Evolutionary conservation across 768 basidiomycete species (phyloP).

Genomic region (Rhodocollybia butyracea): DNA sequence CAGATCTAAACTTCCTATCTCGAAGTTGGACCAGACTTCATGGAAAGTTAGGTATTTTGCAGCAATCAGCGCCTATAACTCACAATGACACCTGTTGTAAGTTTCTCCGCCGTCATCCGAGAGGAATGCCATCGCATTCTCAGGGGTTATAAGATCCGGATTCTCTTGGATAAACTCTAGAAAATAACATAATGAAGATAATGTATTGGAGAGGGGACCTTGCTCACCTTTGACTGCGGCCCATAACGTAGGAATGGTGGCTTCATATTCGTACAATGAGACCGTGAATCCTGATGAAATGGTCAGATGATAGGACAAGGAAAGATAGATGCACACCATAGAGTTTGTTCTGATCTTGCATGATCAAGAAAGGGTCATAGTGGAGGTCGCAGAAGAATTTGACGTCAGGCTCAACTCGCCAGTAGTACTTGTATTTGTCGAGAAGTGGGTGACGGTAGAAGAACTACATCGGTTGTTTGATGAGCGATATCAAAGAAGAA

Average conservation of each 20-base stretch:
- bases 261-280: slow-evolving; percentile 76
- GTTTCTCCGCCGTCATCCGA: slow-evolving; percentile 72
- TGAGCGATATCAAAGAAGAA: background rate
- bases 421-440: slow-evolving; percentile 82
- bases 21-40: slow-evolving; percentile 91
- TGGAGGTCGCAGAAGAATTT: slow-evolving; percentile 86
- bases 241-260: slow-evolving; percentile 89
- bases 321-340: slow-evolving; percentile 53
- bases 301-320: slow-evolving; percentile 12
- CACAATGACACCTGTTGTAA: slow-evolving; percentile 78
- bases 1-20: slow-evolving; percentile 81
- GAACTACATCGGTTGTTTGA: slow-evolving; percentile 43
- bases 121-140: slow-evolving; percentile 80
- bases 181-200: background rate
- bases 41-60: background rate
- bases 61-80: slow-evolving; percentile 14
- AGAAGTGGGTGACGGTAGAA: slow-evolving; percentile 85
- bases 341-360: slow-evolving; percentile 82
- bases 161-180: slow-evolving; percentile 74
- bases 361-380: slow-evolving; percentile 84
- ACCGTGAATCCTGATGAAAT: slow-evolving; percentile 69
- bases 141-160: slow-evolving; percentile 54
- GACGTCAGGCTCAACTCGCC: slow-evolving; percentile 72
- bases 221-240: slow-evolving; percentile 61
- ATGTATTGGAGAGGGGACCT: background rate